Evolutionary conservation across 768 basidiomycete species (phyloP).

Genomic region (Candolleomyces efflorescens): DNA sequence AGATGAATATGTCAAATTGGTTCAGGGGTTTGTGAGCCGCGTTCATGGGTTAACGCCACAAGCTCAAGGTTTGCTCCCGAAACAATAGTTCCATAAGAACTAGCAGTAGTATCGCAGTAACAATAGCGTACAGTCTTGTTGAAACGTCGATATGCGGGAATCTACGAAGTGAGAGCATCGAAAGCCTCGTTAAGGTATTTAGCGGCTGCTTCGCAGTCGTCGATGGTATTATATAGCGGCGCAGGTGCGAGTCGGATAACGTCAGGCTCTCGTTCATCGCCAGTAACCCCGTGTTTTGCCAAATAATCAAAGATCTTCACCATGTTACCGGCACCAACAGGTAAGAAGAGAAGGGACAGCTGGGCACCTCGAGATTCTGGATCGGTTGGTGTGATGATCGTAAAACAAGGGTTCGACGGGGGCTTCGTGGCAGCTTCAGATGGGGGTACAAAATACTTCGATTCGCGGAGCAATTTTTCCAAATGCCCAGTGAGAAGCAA

Average conservation of each 20-base stretch:
- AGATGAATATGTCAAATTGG: constrained; percentile 42
- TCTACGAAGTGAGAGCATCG: constrained; percentile 17
- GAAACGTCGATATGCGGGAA: neutral
- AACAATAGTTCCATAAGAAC: no score
- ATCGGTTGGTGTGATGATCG: constrained; percentile 85
- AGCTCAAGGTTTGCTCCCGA: neutral
- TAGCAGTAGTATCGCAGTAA: neutral
- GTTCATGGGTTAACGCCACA: neutral
- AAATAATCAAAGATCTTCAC: constrained; percentile 58
- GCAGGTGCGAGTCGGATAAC: constrained; percentile 87
- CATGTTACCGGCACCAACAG: constrained; percentile 63
- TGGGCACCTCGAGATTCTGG: constrained; percentile 76
- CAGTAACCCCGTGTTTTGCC: constrained; percentile 71
- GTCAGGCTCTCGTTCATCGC: constrained; percentile 88
- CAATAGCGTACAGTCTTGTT: neutral
- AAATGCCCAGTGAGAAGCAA: constrained; percentile 66
- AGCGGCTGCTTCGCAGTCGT: constrained; percentile 73
- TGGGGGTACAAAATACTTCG: constrained; percentile 58
- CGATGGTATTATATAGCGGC: constrained; percentile 81
- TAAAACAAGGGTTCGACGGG: constrained; percentile 50
- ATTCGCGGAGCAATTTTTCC: constrained; percentile 56
- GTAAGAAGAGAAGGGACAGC: constrained; percentile 80
- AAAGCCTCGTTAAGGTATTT: constrained; percentile 59
- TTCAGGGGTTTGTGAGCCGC: constrained; percentile 35
- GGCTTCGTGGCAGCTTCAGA: constrained; percentile 25